Evolutionary conservation across 331 rosid genomes (phyloP).

Genomic region (Acacia pycnantha): DNA sequence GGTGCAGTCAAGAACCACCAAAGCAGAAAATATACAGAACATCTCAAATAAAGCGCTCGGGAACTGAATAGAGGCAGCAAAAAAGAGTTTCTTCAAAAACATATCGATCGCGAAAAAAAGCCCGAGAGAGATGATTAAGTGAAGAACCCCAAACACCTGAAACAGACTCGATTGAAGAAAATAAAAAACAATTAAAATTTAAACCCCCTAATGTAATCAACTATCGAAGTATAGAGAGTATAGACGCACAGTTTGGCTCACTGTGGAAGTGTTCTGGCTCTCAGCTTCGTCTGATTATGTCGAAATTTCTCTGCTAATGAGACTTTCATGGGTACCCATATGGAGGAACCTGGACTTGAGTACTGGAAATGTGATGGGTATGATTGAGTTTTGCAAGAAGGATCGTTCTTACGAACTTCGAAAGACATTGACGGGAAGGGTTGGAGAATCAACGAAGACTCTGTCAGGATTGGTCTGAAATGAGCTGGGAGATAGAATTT

Average conservation of each 20-base stretch:
- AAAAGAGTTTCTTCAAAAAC: slow-evolving; percentile 62
- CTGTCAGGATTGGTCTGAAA: neutral
- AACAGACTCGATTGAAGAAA: neutral
- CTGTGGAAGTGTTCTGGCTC: slow-evolving; percentile 31
- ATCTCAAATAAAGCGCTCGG: slow-evolving; percentile 94
- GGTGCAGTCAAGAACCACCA: slow-evolving; percentile 64
- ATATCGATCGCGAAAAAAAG: slow-evolving; percentile 61
- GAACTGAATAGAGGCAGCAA: slow-evolving; percentile 74
- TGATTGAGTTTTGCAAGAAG: neutral
- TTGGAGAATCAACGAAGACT: neutral
- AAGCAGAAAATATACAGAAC: slow-evolving; percentile 84
- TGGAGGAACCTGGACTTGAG: slow-evolving; percentile 14
- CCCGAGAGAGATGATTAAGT: slow-evolving; percentile 76
- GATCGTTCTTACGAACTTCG: neutral
- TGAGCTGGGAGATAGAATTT: neutral
- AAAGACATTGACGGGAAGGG: neutral
- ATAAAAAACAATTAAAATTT: neutral
- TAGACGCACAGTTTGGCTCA: slow-evolving; percentile 12
- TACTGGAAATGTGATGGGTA: neutral
- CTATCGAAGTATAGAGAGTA: neutral
- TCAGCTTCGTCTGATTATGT: slow-evolving; percentile 30
- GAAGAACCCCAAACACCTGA: slow-evolving; percentile 59
- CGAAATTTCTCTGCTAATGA: neutral
- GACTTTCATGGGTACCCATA: slow-evolving; percentile 20
- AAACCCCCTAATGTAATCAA: neutral